A percentile compares a stretch with the other conserved stretches of the same genome.
Conservation (phyloP, 495 filamentous ascomycete species). For the Penicillium macrosclerotiorum region DNA sequence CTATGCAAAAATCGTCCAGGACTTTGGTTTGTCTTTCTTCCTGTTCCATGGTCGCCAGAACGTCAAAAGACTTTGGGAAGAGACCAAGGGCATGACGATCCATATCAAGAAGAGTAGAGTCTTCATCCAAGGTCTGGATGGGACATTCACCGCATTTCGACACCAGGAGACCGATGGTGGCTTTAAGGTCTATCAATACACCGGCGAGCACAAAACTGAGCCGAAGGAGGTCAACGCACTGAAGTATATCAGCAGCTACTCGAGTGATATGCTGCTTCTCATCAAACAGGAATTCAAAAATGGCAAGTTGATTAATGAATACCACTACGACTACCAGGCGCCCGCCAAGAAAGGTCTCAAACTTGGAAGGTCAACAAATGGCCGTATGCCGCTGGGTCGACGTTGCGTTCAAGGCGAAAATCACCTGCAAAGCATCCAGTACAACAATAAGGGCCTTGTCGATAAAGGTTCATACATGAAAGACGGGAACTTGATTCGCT, state of each 20-base stretch:
- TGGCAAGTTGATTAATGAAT: conserved; percentile 47
- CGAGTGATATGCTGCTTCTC: conserved; percentile 44
- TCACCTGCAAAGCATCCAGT: conserved; percentile 49
- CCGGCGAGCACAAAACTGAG: conserved; percentile 42
- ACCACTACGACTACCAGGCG: conserved; percentile 48
- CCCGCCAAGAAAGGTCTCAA: conserved; percentile 34
- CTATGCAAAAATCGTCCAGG: conserved; percentile 41
- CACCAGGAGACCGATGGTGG: conserved; percentile 35
- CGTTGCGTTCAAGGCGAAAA: conserved; percentile 48
- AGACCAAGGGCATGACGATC: conserved; percentile 48
- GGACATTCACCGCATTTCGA: conserved; percentile 49
- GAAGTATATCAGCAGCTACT: conserved; percentile 48
- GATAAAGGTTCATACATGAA: conserved; percentile 54
- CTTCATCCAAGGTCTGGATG: conserved; percentile 43
- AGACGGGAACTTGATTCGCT: conserved; percentile 53
- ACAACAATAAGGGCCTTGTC: conserved; percentile 55
- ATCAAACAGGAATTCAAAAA: conserved; percentile 49
- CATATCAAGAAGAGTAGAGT: conserved; percentile 45
- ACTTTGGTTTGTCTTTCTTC: conserved; percentile 46
- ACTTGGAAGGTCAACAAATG: conserved; percentile 23
- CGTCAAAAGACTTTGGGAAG: conserved; percentile 43
- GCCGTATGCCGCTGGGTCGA: conserved; percentile 46
- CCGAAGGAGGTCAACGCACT: conserved; percentile 42
- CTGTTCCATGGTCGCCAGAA: conserved; percentile 46
- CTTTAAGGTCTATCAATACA: conserved; percentile 48